These are phyloP conservation scores for Vigna angularis DNA, from an alignment of 306 rosid species.

Conservation along the genomic window DNA sequence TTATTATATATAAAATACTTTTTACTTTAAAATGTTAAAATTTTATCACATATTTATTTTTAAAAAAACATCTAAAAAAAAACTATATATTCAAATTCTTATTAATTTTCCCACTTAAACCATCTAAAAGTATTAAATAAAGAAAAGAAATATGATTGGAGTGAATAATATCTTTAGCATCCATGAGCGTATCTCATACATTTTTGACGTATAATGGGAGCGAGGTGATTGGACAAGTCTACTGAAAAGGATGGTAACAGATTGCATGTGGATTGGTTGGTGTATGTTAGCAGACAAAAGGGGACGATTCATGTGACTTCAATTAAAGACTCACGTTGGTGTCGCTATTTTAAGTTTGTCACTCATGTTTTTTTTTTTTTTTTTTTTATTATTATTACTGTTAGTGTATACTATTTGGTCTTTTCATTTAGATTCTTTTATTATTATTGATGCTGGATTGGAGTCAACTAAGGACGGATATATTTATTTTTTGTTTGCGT, in stretches of 20 bases:
- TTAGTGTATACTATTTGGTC: neutral
- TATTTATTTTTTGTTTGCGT: neutral
- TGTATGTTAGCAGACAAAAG: neutral
- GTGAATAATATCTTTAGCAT: no score
- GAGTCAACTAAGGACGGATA: no score
- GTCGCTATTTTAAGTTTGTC: neutral
- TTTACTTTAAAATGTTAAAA: no score
- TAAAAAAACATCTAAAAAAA: no score
- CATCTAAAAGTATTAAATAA: no score
- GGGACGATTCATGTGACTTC: conserved; percentile 41
- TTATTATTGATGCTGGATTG: neutral
- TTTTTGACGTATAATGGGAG: no score
- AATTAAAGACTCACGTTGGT: conserved; percentile 37
- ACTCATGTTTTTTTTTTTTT: neutral
- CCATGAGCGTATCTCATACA: no score
- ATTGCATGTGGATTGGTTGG: conserved; percentile 6
- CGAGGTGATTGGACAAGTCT: neutral
- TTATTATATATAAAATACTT: no score
- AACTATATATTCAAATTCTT: no score
- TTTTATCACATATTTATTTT: no score
- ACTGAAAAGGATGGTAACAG: neutral
- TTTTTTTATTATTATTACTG: neutral
- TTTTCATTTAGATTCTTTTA: neutral
- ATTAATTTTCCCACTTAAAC: no score
- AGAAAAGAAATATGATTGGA: no score